Base-by-base conservation (phyloP, 2,329 filamentous ascomycete species). In the Akanthomyces lecanii region DNA sequence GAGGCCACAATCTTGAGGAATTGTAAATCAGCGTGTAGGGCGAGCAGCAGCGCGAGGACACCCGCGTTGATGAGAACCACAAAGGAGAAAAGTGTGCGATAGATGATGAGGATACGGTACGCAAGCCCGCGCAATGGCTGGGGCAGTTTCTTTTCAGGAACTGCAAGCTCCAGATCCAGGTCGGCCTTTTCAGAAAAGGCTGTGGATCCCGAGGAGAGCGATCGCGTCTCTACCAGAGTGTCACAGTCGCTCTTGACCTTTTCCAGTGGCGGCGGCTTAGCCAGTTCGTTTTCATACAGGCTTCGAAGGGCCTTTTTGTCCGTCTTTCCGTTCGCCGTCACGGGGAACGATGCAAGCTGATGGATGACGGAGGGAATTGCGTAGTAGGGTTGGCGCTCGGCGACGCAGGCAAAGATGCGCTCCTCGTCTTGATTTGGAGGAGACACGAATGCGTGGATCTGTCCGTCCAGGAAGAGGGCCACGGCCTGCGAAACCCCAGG, bases 261-360 rank as follows among this genome's bases (percentile, higher is more conserved):
- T 47, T 65, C 63, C 38, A 62, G 59, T 16, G 55, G 14, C 11
- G 45, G 10, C 23, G 57, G 38, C 38, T 40, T 40, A 11, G 2
- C 4, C 38, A 55, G 14, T 5, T 25, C 28, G 6, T 36, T 36
- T 6, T 53, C 33, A n/a, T 18, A 23, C 33, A 79, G 66, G 11
- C 69, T 68, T 8, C 70, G 72, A 4, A 86, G 77, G 5, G 73
- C 71, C 25, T 72, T 73, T 74, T 83, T 85, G 71, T 86, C 79
- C 50, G 84, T 77, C 71, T 86, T 86, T 51, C 84, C 84, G 64
- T 86, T 85, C 2, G 76, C 66, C 0, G 83, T 85, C 28, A 82
- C 73, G 0, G 82, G 81, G 30, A 86, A 75, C 3, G 72, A 71
- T 0, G 73, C 68, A 5, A 82, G 71, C 25, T 76, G 73, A 36